Evolutionary conservation across 108 stramenopile genomes (phyloP), one percentile per base, ranked within the genome.

Genomic region (Fragilaria radians): DNA sequence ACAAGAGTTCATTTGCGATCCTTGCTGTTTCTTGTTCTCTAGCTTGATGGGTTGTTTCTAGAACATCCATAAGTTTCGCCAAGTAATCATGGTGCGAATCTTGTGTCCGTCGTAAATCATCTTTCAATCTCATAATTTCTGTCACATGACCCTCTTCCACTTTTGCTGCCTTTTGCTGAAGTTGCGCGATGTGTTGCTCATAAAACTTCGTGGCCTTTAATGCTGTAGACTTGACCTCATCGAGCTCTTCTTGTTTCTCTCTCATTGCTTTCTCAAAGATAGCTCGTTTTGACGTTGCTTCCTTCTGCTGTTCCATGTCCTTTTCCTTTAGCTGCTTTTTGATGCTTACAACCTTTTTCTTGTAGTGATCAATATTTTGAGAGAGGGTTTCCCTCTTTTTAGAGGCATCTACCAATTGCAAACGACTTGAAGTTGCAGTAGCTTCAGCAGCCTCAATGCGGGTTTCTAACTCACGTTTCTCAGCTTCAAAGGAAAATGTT

Each of bases 1-100:
- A 21, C 19, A 32, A 14, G 1, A 74, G 32, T 34, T 74, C 73
- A 14, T 29, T 25, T 23, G 48, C 59, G 42, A 74, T 56, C 57
- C 55, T 58, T n/a, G 62, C 45, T 4, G 46, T 47, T 33, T 68
- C 67, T 19, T 59, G 31, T 36, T 74, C 62, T 46, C 63, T 23
- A n/a, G 50, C 62, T n/a, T 27, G 60, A 23, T 82, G 80, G 19
- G 80, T 74, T 4, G 72, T 79, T 53, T 82, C 80, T 4, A 85
- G 54, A 18, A 85, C 78, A 61, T 68, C 73, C 71, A 85, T 77
- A 9, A 85, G 63, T 57, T 79, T 79, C 0, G 72, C 47, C n/a
- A 85, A 61, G 30, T 82, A 81, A 18, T 70, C 73, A 54, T 85
- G 72, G 48, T 85, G 83, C 5, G 68, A 63, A 32, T 79, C 62